Conservation (phyloP, 2,329 filamentous ascomycete species). For the Pezicula radicicola region DNA sequence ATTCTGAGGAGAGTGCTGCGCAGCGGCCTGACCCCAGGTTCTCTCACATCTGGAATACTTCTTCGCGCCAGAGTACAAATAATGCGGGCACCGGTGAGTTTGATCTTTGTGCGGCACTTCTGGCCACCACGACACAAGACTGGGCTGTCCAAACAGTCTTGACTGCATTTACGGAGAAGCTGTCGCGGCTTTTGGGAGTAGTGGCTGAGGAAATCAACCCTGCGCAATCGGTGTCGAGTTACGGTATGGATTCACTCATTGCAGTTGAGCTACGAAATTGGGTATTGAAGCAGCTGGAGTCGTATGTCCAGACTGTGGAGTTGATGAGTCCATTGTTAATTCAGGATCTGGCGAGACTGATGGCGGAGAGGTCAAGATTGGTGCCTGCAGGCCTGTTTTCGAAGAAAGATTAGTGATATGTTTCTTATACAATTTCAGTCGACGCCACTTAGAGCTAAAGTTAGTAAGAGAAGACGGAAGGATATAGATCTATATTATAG, state of each 20-base stretch:
- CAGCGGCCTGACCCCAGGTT: not conserved
- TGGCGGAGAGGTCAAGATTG: not conserved
- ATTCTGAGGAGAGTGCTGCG: not conserved
- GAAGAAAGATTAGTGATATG: not conserved
- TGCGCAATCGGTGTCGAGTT: conserved; percentile 39
- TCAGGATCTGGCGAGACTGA: not conserved
- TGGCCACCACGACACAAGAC: not conserved
- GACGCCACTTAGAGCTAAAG: too few species aligned
- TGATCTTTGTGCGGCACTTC: conserved; percentile 15
- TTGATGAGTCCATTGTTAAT: not conserved
- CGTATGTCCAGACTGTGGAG: conserved; percentile 14
- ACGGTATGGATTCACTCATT: conserved; percentile 49
- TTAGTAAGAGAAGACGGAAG: not conserved
- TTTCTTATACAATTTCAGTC: too few species aligned
- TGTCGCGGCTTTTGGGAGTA: conserved; percentile 43
- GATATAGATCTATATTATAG: not conserved
- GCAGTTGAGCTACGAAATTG: conserved; percentile 48
- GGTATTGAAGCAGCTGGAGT: conserved; percentile 35
- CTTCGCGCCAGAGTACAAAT: not conserved
- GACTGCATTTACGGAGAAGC: conserved; percentile 40
- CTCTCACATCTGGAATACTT: not conserved
- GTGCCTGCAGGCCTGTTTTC: not conserved
- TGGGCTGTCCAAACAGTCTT: conserved; percentile 26
- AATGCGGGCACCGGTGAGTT: conserved; percentile 13
- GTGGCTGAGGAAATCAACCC: conserved; percentile 41